A percentile compares a stretch with the other conserved stretches of the same genome.
Conservation (phyloP, 345 rosid genomes). For the Raphanus raphanistrum region DNA sequence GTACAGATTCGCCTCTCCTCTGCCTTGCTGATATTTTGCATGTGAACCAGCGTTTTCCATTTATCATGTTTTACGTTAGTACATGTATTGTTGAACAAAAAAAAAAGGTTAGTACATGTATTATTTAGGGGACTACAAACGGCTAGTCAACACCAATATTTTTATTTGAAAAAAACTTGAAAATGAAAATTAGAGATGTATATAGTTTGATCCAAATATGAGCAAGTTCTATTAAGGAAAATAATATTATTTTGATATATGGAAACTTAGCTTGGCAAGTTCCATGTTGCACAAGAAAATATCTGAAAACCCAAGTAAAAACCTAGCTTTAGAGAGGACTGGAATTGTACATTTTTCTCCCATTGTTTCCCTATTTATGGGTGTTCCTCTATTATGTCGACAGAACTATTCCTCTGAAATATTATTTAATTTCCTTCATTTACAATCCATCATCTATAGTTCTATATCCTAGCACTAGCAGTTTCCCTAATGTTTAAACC, state of each 20-base stretch:
- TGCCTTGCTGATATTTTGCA: slow-evolving; percentile 85
- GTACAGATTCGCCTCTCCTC: slow-evolving; percentile 88
- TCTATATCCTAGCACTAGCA: no score
- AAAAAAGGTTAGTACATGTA: no score
- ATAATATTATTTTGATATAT: neutral
- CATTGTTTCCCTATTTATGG: no score
- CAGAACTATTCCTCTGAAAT: no score
- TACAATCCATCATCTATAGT: no score
- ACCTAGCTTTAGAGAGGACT: neutral
- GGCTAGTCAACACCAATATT: neutral
- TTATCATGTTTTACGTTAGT: slow-evolving; percentile 57
- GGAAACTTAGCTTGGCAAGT: neutral
- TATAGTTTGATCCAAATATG: neutral
- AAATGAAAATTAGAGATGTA: neutral
- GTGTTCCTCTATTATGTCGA: no score
- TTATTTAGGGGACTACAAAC: no score
- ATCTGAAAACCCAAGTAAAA: neutral
- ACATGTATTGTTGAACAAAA: no score
- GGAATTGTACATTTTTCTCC: neutral
- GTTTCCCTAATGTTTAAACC: no score
- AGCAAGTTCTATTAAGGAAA: neutral
- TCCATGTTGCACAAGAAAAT: neutral
- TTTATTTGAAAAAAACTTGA: neutral
- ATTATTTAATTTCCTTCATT: no score
- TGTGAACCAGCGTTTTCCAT: slow-evolving; percentile 92